These are phyloP conservation scores for Colletotrichum sublineola DNA, from an alignment of 2,329 filamentous ascomycete species.

Conservation along the genomic window DNA sequence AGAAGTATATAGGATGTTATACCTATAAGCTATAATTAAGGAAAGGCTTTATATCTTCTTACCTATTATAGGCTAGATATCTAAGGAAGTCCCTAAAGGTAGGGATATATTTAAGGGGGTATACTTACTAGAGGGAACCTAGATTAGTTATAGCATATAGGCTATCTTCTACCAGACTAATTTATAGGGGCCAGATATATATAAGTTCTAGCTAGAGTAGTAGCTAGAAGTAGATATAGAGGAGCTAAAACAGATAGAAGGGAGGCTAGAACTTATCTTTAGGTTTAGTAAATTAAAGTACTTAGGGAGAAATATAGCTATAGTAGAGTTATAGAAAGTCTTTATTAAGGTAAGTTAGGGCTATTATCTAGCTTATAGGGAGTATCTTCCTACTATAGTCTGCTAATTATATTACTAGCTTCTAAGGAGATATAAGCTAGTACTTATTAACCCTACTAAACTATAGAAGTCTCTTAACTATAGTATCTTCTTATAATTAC, in stretches of 20 bases:
- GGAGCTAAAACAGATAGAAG: constrained; percentile 51
- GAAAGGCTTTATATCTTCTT: constrained; percentile 59
- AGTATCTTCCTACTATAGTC: not conserved
- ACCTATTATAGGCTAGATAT: constrained; percentile 53
- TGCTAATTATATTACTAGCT: constrained; percentile 41
- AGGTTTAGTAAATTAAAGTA: constrained; percentile 56
- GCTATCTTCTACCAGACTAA: constrained; percentile 47
- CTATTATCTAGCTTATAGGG: not conserved
- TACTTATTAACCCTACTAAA: constrained; percentile 48
- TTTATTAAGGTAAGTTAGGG: constrained; percentile 49
- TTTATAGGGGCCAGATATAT: constrained; percentile 31
- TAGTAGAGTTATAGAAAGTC: constrained; percentile 52
- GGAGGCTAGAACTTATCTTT: constrained; percentile 55
- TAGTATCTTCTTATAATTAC: constrained; percentile 1
- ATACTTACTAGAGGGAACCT: constrained; percentile 50
- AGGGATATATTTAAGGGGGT: constrained; percentile 53
- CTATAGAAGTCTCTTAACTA: constrained; percentile 45
- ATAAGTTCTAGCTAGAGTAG: constrained; percentile 34
- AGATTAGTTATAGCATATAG: constrained; percentile 52
- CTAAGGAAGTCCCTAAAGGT: constrained; percentile 53
- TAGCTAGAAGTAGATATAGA: constrained; percentile 46
- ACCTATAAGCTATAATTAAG: constrained; percentile 64
- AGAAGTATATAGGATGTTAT: constrained; percentile 55
- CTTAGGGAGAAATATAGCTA: constrained; percentile 54
- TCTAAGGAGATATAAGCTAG: constrained; percentile 48